Conservation (phyloP, 169 alveolate genomes). For the Eimeria mitis region DNA sequence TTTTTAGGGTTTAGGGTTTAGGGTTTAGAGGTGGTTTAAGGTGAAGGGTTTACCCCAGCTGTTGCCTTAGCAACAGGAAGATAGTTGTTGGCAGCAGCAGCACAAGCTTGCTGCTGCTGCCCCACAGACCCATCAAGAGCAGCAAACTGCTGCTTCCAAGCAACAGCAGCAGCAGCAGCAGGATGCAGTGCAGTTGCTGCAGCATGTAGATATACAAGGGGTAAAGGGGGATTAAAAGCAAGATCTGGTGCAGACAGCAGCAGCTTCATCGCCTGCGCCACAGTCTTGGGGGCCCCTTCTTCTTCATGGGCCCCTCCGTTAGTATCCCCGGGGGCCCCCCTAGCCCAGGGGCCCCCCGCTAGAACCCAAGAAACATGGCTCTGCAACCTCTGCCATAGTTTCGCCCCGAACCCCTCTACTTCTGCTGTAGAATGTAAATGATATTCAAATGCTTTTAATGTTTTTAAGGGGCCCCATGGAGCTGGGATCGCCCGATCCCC, state of each 20-base stretch:
- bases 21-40: background rate
- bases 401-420: background rate
- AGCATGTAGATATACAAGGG: constrained; percentile 37
- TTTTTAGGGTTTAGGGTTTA: background rate
- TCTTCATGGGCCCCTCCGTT: background rate
- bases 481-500: background rate
- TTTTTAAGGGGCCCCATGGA: background rate
- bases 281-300: background rate
- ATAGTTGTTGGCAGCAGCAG: constrained; percentile 60
- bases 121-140: constrained; percentile 41
- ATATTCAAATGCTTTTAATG: background rate
- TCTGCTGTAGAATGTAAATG: background rate
- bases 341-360: background rate
- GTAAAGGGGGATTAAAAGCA: background rate
- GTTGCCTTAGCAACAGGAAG: constrained; percentile 57
- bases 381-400: background rate
- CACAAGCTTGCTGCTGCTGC: constrained; percentile 69
- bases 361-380: background rate
- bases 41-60: constrained; percentile 27
- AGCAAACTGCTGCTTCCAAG: constrained; percentile 22
- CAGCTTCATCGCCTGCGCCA: background rate
- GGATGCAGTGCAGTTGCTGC: constrained; percentile 57
- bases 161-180: constrained; percentile 62
- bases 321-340: background rate
- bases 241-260: constrained; percentile 45